phyloP scores from a whole-genome alignment of 2,329 filamentous ascomycete genomes.

The Aureobasidium lini region DNA sequence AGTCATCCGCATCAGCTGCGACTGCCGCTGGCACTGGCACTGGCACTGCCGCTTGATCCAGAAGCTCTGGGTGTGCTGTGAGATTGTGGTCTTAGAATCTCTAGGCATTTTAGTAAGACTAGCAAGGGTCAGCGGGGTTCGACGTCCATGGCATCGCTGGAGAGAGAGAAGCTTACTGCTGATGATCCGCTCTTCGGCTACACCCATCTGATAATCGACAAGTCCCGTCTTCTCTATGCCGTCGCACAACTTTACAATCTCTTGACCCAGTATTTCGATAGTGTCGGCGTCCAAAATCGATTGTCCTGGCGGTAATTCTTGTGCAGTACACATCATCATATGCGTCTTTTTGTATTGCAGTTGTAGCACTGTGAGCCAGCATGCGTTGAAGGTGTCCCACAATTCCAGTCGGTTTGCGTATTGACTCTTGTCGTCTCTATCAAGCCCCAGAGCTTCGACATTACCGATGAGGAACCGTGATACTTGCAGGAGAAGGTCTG shows the following conservation, averaged over 20 bases:
- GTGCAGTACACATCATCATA: slow-evolving; percentile 51
- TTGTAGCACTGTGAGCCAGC: slow-evolving; percentile 78
- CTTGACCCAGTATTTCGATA: slow-evolving; percentile 72
- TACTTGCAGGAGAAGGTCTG: slow-evolving; percentile 50
- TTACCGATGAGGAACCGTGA: slow-evolving; percentile 61
- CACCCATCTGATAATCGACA: slow-evolving; percentile 94
- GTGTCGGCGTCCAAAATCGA: slow-evolving; percentile 60
- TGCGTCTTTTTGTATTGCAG: slow-evolving; percentile 70
- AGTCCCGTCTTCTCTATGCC: slow-evolving; percentile 83
- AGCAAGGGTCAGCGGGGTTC: slow-evolving; percentile 10
- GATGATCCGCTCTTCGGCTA: slow-evolving; percentile 90
- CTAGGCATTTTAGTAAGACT: slow-evolving; percentile 49
- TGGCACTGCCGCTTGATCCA: neutral
- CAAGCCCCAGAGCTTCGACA: slow-evolving; percentile 61
- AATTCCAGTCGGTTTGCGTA: slow-evolving; percentile 71
- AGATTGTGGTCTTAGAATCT: slow-evolving; percentile 33
- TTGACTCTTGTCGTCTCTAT: slow-evolving; percentile 70
- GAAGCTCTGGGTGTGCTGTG: neutral
- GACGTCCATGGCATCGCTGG: neutral
- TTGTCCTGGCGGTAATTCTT: slow-evolving; percentile 48
- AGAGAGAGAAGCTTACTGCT: slow-evolving; percentile 52
- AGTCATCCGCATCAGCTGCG: neutral
- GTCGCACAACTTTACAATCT: slow-evolving; percentile 77
- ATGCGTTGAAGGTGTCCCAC: slow-evolving; percentile 92
- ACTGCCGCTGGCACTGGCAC: neutral